A percentile compares a stretch with the other conserved stretches of the same genome.
Evolutionary conservation across 1,139 yeast species (phyloP).

Genomic region (Taphrina populina): DNA sequence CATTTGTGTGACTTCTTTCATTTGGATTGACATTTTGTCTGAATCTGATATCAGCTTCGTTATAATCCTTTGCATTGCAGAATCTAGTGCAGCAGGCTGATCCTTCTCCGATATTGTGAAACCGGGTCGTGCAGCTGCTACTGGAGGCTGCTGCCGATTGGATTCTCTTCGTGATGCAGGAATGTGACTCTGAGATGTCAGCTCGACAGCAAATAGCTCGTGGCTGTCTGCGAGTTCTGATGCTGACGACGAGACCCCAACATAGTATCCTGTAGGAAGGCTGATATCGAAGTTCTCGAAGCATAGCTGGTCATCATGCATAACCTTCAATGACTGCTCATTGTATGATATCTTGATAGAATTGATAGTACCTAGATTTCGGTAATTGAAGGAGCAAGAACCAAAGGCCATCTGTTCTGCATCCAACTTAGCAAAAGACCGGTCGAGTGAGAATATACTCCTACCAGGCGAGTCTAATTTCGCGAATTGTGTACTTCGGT

Average conservation of each 20-base stretch:
- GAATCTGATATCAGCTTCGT: conserved; percentile 8
- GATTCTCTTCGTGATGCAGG: not conserved
- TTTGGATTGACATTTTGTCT: conserved; percentile 7
- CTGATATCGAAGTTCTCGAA: conserved; percentile 44
- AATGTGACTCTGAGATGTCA: conserved; percentile 1
- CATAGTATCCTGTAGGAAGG: conserved; percentile 44
- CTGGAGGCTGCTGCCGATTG: not conserved
- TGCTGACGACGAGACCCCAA: conserved; percentile 47
- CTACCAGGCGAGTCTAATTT: conserved; percentile 25
- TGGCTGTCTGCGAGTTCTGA: conserved; percentile 43
- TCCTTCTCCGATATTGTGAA: too few species aligned
- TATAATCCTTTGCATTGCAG: conserved; percentile 15
- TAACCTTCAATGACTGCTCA: conserved; percentile 40
- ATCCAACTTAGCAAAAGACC: conserved; percentile 28
- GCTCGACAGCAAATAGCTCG: conserved; percentile 24
- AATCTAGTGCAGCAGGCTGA: conserved; percentile 4
- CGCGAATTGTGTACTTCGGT: conserved; percentile 41
- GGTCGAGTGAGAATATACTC: conserved; percentile 22
- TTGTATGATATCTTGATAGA: conserved; percentile 40
- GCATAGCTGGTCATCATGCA: conserved; percentile 46
- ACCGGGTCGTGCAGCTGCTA: not conserved
- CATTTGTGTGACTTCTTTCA: conserved; percentile 2
- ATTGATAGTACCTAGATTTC: conserved; percentile 44
- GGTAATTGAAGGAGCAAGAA: conserved; percentile 45
- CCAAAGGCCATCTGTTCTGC: conserved; percentile 44